phyloP scores from a whole-genome alignment of 1,139 yeast species.

The Candida sanyaensis region DNA sequence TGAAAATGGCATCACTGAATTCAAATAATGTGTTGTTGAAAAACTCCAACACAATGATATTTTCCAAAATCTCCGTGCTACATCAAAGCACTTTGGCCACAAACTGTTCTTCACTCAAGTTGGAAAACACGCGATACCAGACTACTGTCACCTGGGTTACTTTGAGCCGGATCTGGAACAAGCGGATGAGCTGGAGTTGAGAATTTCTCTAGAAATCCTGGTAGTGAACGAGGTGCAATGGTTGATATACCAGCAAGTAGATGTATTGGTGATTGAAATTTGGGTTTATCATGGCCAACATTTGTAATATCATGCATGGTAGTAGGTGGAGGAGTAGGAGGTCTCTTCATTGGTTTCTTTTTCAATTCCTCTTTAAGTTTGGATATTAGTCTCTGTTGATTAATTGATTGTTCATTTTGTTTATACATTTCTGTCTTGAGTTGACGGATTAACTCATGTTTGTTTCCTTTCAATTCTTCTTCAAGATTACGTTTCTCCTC shows the following conservation, averaged over 20 bases:
- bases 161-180: no score
- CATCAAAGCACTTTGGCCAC: slow-evolving; percentile 70
- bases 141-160: no score
- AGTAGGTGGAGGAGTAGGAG: slow-evolving; percentile 21
- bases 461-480: slow-evolving; percentile 23
- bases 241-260: neutral
- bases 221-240: no score
- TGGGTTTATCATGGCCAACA: neutral
- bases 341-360: slow-evolving; percentile 12
- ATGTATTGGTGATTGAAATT: neutral
- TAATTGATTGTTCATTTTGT: slow-evolving; percentile 13
- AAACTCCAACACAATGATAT: slow-evolving; percentile 77
- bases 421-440: slow-evolving; percentile 16
- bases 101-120: slow-evolving; percentile 60
- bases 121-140: slow-evolving; percentile 89
- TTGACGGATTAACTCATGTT: slow-evolving; percentile 14
- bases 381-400: slow-evolving; percentile 26
- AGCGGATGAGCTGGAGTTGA: no score
- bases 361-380: slow-evolving; percentile 17
- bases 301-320: neutral
- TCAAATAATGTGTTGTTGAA: slow-evolving; percentile 70
- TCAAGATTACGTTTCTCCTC: slow-evolving; percentile 27
- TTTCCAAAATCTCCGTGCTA: slow-evolving; percentile 66
- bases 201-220: no score
- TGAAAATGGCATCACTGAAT: slow-evolving; percentile 63